These are phyloP conservation scores for Penicillium digitatum DNA, from an alignment of 2,329 filamentous ascomycete genomes.

Conservation along the genomic window DNA sequence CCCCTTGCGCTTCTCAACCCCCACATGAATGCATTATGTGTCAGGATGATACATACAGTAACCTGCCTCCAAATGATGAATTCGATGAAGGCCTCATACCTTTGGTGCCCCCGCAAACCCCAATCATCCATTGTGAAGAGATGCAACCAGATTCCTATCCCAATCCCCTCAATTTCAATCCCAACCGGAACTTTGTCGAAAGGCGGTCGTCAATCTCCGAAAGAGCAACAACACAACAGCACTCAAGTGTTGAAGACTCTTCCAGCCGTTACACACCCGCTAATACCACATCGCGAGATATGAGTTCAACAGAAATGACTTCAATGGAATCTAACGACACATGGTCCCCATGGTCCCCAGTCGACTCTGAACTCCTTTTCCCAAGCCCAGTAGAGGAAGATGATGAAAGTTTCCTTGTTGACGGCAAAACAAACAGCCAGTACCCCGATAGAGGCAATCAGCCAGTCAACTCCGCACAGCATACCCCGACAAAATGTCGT, in stretches of 20 bases:
- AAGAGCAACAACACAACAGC: neutral
- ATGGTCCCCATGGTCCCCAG: slow-evolving; percentile 25
- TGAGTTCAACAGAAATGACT: slow-evolving; percentile 1
- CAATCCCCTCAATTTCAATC: neutral
- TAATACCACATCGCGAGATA: slow-evolving; percentile 14
- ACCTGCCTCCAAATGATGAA: neutral
- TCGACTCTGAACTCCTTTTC: slow-evolving; percentile 21
- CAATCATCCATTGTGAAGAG: neutral
- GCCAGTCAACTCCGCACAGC: slow-evolving; percentile 20
- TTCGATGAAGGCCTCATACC: neutral
- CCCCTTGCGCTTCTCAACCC: neutral
- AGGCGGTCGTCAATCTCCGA: neutral
- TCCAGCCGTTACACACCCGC: slow-evolving; percentile 11
- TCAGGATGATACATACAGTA: neutral
- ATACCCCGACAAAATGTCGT: slow-evolving; percentile 17
- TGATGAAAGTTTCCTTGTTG: slow-evolving; percentile 30
- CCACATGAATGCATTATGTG: neutral
- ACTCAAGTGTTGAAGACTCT: neutral
- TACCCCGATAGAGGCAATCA: slow-evolving; percentile 25
- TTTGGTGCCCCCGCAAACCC: neutral
- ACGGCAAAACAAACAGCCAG: slow-evolving; percentile 26
- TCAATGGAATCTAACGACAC: slow-evolving; percentile 12
- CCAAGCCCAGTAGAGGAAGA: slow-evolving; percentile 5
- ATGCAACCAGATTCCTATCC: neutral
- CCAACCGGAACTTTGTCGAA: neutral